A percentile compares a stretch with the other conserved stretches of the same genome.
These are phyloP conservation scores for Microthyrium microscopicum DNA, from an alignment of 2,329 filamentous ascomycete species.

Conservation along the genomic window DNA sequence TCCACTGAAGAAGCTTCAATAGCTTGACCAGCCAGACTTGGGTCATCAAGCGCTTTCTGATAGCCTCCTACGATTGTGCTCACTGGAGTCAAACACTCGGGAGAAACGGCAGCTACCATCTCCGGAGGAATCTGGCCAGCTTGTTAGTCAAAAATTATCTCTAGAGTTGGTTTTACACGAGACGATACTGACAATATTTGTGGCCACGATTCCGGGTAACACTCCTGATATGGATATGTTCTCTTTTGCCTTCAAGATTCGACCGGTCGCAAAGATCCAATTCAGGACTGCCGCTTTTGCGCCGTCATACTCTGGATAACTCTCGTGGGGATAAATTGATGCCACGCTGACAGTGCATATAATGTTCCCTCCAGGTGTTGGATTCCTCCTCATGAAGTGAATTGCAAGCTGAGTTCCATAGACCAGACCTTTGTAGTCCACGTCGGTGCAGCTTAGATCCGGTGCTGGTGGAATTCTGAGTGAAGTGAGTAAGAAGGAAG, in stretches of 20 bases:
- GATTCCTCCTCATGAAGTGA: constrained; percentile 37
- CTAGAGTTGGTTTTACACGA: neutral
- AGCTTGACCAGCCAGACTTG: constrained; percentile 24
- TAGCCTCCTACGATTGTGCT: constrained; percentile 30
- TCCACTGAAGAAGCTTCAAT: constrained; percentile 30
- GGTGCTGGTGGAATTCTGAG: constrained; percentile 25
- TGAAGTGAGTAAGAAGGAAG: constrained; percentile 10
- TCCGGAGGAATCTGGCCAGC: constrained; percentile 24
- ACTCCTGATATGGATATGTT: constrained; percentile 33
- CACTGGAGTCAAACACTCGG: constrained; percentile 22
- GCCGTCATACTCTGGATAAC: constrained; percentile 33
- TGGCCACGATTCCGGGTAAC: constrained; percentile 31
- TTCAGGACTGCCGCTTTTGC: constrained; percentile 28
- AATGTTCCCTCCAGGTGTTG: constrained; percentile 26
- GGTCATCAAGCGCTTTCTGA: constrained; percentile 27
- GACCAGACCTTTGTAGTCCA: constrained; percentile 35
- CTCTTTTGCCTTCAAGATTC: constrained; percentile 21
- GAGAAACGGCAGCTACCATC: constrained; percentile 26
- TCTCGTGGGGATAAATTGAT: constrained; percentile 26
- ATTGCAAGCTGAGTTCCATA: constrained; percentile 33
- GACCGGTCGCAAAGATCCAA: constrained; percentile 1
- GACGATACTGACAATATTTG: constrained; percentile 22
- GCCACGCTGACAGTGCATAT: constrained; percentile 28
- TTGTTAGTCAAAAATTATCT: neutral
- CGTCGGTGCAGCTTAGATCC: constrained; percentile 28